These are phyloP conservation scores for Solanum microdontum DNA, from an alignment of 257 asterid species.

Conservation along the genomic window DNA sequence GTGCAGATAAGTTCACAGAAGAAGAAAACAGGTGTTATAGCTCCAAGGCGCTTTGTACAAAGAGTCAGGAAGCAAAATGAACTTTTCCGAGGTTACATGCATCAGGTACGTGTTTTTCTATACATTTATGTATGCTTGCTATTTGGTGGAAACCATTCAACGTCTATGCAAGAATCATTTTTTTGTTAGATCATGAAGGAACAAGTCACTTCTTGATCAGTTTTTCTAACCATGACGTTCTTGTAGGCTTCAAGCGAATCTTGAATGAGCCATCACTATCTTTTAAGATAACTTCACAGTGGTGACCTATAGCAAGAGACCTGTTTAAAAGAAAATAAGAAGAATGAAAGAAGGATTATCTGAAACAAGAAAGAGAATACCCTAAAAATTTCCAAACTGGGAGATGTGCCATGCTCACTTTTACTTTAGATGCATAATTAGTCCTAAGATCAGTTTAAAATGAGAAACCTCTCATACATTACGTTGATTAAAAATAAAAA, in stretches of 20 bases:
- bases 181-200: background rate
- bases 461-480: background rate
- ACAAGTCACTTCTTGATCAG: background rate
- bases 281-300: background rate
- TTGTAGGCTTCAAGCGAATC: background rate
- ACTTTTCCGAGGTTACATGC: slow-evolving; percentile 69
- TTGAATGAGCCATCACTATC: background rate
- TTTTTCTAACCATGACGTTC: background rate
- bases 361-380: background rate
- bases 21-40: slow-evolving; percentile 80
- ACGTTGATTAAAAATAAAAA: background rate
- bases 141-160: background rate
- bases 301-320: background rate
- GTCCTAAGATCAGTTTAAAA: background rate
- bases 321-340: background rate
- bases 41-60: slow-evolving; percentile 78
- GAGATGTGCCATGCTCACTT: background rate
- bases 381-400: background rate
- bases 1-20: slow-evolving; percentile 69
- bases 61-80: slow-evolving; percentile 69
- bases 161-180: background rate
- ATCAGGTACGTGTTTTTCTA: slow-evolving; percentile 45
- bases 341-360: background rate
- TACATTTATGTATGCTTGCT: background rate
- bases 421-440: background rate